Percentiles rank a stretch among this genome's conserved stretches.
Evolutionary conservation across 164 flowering plant genomes (phyloP).

Genomic region (Macadamia integrifolia): DNA sequence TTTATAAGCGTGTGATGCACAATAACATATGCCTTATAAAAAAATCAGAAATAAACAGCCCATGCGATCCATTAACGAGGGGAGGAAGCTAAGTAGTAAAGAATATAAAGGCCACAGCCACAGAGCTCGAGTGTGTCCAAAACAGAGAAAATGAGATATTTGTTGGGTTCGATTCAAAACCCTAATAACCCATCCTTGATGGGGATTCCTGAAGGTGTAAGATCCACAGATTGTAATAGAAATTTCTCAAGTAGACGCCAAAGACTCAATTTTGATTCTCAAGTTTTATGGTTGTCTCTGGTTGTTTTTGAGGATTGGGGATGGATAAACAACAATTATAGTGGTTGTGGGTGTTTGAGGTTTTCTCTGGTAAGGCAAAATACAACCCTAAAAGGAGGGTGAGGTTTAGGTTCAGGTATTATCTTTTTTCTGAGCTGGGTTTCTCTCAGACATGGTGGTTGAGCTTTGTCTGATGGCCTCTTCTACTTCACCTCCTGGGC

Average conservation of each 20-base stretch:
- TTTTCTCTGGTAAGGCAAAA: too few relatives aligned
- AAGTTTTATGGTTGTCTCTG: constrained; percentile 1
- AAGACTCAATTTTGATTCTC: neutral
- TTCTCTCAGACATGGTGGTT: constrained; percentile 27
- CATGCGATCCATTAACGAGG: neutral
- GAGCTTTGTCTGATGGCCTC: constrained; percentile 54
- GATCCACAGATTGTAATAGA: constrained; percentile 2
- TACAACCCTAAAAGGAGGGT: neutral
- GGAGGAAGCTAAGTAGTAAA: neutral
- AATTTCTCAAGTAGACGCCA: neutral
- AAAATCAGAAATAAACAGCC: too few relatives aligned
- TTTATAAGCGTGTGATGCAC: too few relatives aligned
- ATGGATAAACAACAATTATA: constrained; percentile 19
- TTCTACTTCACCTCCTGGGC: constrained; percentile 31
- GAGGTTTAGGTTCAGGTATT: constrained; percentile 12
- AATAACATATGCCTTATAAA: too few relatives aligned
- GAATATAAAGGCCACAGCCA: neutral
- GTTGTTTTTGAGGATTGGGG: constrained; percentile 7
- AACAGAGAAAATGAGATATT: too few relatives aligned
- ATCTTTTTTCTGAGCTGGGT: constrained; percentile 26
- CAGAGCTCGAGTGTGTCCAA: too few relatives aligned
- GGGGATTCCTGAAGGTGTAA: neutral
- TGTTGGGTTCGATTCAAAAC: too few relatives aligned
- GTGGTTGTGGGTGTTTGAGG: constrained; percentile 6
- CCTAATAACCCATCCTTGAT: neutral